Conservation (phyloP, 257 asterid species). For the Solanum sitiens region DNA sequence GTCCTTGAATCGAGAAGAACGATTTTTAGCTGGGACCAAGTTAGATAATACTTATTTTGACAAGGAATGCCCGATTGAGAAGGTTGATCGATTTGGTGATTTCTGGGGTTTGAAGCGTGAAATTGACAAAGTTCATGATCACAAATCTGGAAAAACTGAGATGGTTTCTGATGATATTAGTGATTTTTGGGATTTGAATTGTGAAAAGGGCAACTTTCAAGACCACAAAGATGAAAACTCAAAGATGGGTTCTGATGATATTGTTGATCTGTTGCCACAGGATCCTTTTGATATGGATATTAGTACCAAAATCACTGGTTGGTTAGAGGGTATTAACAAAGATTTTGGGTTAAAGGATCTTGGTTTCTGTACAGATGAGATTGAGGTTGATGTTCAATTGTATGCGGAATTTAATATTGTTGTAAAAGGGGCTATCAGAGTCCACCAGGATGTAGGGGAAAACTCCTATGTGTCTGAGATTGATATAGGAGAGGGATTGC, state of each 20-base stretch:
- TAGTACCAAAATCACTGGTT: conserved; percentile 26
- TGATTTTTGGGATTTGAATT: conserved; percentile 6
- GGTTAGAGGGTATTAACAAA: conserved; percentile 32
- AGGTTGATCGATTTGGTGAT: conserved; percentile 13
- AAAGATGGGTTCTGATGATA: conserved; percentile 24
- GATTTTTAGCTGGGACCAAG: conserved; percentile 8
- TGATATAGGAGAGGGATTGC: conserved; percentile 12
- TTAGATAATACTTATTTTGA: conserved; percentile 15
- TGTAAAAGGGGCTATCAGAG: conserved; percentile 19
- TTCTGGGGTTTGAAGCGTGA: conserved; percentile 4
- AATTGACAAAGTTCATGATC: neutral
- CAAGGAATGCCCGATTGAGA: conserved; percentile 13
- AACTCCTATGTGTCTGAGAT: neutral
- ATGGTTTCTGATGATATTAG: conserved; percentile 10
- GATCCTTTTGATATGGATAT: conserved; percentile 61
- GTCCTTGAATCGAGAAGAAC: conserved; percentile 29
- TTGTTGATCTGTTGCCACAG: conserved; percentile 50
- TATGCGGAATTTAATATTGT: conserved; percentile 25
- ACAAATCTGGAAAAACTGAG: conserved; percentile 13
- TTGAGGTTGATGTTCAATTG: conserved; percentile 16
- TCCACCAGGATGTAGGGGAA: conserved; percentile 22
- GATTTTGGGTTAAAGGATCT: conserved; percentile 21
- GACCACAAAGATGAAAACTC: conserved; percentile 2
- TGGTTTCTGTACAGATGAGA: conserved; percentile 26
- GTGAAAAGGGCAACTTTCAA: neutral